phyloP scores from a whole-genome alignment of 1,139 yeast species.

The Kurtzmaniella quercitrusa region DNA sequence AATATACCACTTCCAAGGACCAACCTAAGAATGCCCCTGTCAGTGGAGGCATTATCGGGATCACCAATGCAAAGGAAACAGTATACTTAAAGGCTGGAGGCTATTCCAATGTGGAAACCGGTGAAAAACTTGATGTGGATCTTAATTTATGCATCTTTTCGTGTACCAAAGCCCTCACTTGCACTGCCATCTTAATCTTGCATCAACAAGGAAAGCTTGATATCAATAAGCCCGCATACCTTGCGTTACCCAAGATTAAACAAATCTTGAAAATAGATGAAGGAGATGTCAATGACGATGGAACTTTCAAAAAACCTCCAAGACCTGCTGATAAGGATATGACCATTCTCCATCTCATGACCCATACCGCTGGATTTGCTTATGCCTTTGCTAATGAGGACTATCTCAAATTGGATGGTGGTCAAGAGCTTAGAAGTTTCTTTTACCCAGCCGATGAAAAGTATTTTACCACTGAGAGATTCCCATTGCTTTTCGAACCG shows the following conservation, averaged over 20 bases:
- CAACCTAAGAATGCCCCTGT: conserved; percentile 9
- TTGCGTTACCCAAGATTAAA: conserved; percentile 38
- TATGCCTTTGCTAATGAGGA: conserved; percentile 40
- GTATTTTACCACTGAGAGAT: conserved; percentile 24
- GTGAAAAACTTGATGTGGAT: conserved; percentile 5
- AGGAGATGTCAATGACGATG: conserved; percentile 31
- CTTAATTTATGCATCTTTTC: conserved; percentile 38
- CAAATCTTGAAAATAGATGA: conserved; percentile 38
- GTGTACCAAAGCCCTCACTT: conserved; percentile 47
- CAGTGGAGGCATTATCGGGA: conserved; percentile 27
- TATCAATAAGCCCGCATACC: conserved; percentile 39
- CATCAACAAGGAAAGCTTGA: conserved; percentile 41
- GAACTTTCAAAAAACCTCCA: conserved; percentile 27
- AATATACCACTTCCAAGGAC: not conserved
- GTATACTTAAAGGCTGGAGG: conserved; percentile 26
- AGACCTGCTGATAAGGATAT: conserved; percentile 31
- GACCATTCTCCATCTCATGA: conserved; percentile 46
- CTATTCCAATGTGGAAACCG: conserved; percentile 3
- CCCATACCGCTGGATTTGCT: conserved; percentile 51
- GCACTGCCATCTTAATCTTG: conserved; percentile 43
- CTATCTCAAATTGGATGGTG: conserved; percentile 17
- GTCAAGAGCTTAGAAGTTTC: conserved; percentile 18
- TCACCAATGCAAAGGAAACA: conserved; percentile 21
- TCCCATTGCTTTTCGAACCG: conserved; percentile 50
- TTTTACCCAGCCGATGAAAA: conserved; percentile 20